A percentile compares a stretch with the other conserved stretches of the same genome.
These are phyloP conservation scores for Plasmodium ovale DNA, from an alignment of 169 alveolate species.

Conservation along the genomic window DNA sequence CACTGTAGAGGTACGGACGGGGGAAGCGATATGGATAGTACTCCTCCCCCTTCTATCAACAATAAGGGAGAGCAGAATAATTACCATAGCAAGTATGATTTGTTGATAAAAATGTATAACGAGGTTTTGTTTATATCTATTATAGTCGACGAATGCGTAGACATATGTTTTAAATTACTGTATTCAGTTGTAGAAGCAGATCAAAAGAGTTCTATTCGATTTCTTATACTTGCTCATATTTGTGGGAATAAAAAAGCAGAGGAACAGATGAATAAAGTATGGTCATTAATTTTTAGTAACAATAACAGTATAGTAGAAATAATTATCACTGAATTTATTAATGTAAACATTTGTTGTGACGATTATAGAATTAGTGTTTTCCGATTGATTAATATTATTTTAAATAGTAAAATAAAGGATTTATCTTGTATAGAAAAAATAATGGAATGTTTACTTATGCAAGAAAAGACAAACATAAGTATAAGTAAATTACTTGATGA, in stretches of 20 bases:
- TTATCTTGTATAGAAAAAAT: conserved; percentile 57
- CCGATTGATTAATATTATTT: conserved; percentile 37
- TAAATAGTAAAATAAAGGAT: conserved; percentile 72
- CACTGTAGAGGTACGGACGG: neutral
- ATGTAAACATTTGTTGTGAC: conserved; percentile 58
- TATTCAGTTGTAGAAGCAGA: conserved; percentile 84
- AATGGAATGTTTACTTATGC: conserved; percentile 55
- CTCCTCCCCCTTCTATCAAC: neutral
- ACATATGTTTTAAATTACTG: conserved; percentile 52
- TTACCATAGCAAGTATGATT: conserved; percentile 27
- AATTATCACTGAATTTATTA: conserved; percentile 80
- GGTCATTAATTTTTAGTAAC: conserved; percentile 87
- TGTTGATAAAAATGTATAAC: conserved; percentile 56
- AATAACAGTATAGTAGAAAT: conserved; percentile 83
- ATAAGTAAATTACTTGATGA: conserved; percentile 53
- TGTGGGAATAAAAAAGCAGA: conserved; percentile 81
- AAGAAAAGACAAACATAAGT: conserved; percentile 36
- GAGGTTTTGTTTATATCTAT: conserved; percentile 60
- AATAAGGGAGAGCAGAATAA: neutral
- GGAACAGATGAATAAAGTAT: conserved; percentile 79
- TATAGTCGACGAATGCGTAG: conserved; percentile 68
- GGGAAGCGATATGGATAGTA: neutral
- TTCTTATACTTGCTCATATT: conserved; percentile 80
- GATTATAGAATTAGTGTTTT: conserved; percentile 72
- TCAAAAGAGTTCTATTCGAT: conserved; percentile 82